Base-by-base conservation (phyloP, 2,329 filamentous ascomycete species). In the Aspergillus terreus region DNA sequence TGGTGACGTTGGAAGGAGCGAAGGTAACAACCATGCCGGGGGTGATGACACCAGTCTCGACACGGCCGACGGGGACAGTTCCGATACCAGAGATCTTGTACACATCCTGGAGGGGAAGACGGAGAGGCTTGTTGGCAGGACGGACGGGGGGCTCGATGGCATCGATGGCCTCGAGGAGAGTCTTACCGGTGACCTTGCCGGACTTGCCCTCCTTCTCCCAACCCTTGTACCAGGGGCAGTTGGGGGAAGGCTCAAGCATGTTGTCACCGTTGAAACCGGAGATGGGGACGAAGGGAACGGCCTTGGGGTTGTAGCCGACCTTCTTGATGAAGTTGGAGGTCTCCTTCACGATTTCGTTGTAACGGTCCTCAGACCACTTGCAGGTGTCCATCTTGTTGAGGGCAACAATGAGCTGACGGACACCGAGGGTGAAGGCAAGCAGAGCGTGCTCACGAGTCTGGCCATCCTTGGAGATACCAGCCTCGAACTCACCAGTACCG, bases 301-400 rank as follows among this genome's bases (percentile, higher is more conserved):
- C 78, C 90, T 97, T 97, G 83, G 94, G 92, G 90, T 97, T 96
- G 90, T 92, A 99, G 78, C 94, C 94, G 80, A 97, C 92, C 91
- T 99, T 97, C 92, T 97, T 99, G 90, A 99, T 96, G 90, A 97
- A 97, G 85, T 84, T 88, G 82, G 92, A 95, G 70, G 92, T 96
- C 87, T 99, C 94, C 91, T 97, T 97, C 87, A 97, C 92, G 78
- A 99, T 97, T 81, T 97, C 94, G 76, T 92, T 82, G 90, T 82
- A 97, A 83, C 94, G 92, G 63, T 86, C 81, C 89, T 97, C 88
- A 66, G 89, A 86, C 92, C 92, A 99, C 82, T 96, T 91, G 85
- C 90, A 85, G 78, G 92, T 97, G 88, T 99, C 94, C 94, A 99
- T 99, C 91, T 99, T 99, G 92, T 99, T 99, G 87, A 97, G 95